These are phyloP conservation scores for Fusarium fujikuroi DNA, from an alignment of 2,329 filamentous ascomycete species.

Conservation along the genomic window DNA sequence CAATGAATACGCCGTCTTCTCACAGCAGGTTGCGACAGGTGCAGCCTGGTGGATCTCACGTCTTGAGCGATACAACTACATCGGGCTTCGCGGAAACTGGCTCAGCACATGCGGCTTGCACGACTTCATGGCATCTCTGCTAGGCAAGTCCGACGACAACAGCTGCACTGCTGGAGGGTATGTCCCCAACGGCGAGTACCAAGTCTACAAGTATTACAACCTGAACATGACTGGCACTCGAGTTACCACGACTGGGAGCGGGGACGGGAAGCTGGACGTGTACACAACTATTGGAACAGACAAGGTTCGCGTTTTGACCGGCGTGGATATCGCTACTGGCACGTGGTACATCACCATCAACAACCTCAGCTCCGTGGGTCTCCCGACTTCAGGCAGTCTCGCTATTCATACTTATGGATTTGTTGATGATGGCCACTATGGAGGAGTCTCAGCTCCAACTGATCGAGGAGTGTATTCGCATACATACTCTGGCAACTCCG, in stretches of 20 bases:
- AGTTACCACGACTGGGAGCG: not conserved
- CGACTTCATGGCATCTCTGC: constrained; percentile 6
- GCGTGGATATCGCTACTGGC: not conserved
- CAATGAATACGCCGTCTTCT: constrained; percentile 1
- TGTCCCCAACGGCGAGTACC: not conserved
- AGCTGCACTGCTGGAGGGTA: not conserved
- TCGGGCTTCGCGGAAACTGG: constrained; percentile 4
- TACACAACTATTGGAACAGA: not conserved
- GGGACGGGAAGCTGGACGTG: not conserved
- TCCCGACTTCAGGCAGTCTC: not conserved
- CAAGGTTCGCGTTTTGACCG: not conserved
- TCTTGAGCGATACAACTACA: constrained; percentile 1
- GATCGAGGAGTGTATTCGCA: not conserved
- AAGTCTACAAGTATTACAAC: constrained; percentile 5
- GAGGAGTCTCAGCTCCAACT: not conserved
- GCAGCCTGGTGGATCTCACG: not conserved
- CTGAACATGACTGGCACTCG: not conserved
- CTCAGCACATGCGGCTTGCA: not conserved
- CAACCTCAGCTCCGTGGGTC: not conserved
- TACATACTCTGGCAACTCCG: not conserved
- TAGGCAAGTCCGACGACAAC: not conserved
- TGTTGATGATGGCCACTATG: not conserved
- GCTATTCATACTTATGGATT: not conserved
- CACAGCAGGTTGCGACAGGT: not conserved
- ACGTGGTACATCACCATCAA: not conserved